Evolutionary conservation across 176 grass and related monocot genomes (phyloP).

Genomic region (Triticum timopheevii): DNA sequence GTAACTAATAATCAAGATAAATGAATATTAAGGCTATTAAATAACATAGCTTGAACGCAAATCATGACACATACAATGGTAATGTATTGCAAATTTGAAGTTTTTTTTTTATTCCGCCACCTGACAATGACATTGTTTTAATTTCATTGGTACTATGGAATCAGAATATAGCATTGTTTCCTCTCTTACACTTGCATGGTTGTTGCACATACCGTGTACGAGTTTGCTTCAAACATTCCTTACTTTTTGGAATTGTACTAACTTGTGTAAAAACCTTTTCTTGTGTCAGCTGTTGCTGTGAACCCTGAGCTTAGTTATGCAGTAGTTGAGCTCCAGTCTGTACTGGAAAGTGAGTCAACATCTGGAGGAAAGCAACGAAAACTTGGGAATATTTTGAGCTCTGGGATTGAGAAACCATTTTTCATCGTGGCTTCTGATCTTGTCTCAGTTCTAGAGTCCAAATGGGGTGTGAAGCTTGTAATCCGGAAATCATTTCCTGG

Average conservation of each 20-base stretch:
- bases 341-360: slow-evolving; percentile 37
- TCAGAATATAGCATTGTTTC: background rate
- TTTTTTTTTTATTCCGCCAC: background rate
- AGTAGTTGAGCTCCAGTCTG: slow-evolving; percentile 65
- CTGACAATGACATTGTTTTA: background rate
- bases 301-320: slow-evolving; percentile 78
- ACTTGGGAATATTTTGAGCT: slow-evolving; percentile 63
- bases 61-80: background rate
- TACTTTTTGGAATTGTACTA: slow-evolving; percentile 15
- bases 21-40: slow-evolving; percentile 2
- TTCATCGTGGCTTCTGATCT: slow-evolving; percentile 82
- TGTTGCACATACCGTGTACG: background rate
- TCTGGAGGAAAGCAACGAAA: slow-evolving; percentile 59
- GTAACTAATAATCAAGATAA: background rate
- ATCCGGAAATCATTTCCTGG: slow-evolving; percentile 74
- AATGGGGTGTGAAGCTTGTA: slow-evolving; percentile 76
- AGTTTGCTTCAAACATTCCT: background rate
- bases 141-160: background rate
- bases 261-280: slow-evolving; percentile 33
- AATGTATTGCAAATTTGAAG: background rate
- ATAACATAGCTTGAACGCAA: background rate
- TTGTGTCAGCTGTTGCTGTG: slow-evolving; percentile 85
- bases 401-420: slow-evolving; percentile 50
- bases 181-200: background rate
- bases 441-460: slow-evolving; percentile 78